Evolutionary conservation across 2,329 filamentous ascomycete species (phyloP), one percentile per base, ranked within the genome.

Genomic region (Fusarium napiforme): DNA sequence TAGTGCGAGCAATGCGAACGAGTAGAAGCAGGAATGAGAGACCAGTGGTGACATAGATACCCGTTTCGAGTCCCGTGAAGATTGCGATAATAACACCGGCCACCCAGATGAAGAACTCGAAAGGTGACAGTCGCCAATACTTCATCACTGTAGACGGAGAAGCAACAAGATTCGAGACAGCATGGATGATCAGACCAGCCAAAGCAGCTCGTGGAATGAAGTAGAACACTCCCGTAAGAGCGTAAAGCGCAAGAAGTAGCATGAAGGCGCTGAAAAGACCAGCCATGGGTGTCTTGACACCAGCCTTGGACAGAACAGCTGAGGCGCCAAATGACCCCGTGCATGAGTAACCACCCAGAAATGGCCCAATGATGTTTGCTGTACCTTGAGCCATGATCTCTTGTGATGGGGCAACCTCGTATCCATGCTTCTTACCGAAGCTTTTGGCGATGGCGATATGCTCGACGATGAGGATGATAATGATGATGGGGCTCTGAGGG

Each of bases 361-460:
- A 94, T 5, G 93, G 93, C 11, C 92, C 93, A 7, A 95, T 85
- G 8, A 95, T 82, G 75, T 96, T 96, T 37, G 89, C 90, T 7
- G 94, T 89, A 40, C 93, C 93, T 69, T 95, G 92, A 18, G 93
- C 93, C 34, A 95, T 91, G 40, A 95, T 84, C 78, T 96, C 93
- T 77, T 96, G 93, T 0, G 93, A 95, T 0, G 93, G 92, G 64
- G 93, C 87, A 77, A 96, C 92, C 19, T 88, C 91, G 80, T 96
- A 96, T 82, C 93, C 93, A 83, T 93, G 93, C 72, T 93, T 87
- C 65, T 93, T 87, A 11, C 93, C 93, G 78, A 95, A 95, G 0
- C 93, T 94, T 80, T 96, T 96, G 11, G 93, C 91, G 68, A 96
- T 95, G 46, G 93, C 92, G 73, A 95, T 95, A 78, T 96, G 93